Evolutionary conservation across 495 filamentous ascomycete species (phyloP).

Genomic region (Immersiella caudata): DNA sequence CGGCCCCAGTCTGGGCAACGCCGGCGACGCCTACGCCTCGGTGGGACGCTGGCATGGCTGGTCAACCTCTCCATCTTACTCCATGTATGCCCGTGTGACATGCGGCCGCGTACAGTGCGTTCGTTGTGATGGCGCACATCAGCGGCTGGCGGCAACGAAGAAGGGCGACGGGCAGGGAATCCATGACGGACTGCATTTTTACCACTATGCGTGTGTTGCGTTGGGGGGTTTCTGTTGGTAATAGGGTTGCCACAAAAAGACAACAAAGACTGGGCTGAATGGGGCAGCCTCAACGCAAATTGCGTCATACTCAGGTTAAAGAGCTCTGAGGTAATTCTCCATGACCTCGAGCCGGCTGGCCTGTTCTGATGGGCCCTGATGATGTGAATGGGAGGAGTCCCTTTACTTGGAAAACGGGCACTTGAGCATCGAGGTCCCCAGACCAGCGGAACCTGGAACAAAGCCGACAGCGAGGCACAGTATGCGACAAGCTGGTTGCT

Average conservation of each 20-base stretch:
- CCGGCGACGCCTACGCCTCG: conserved; percentile 2
- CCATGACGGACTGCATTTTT: background rate
- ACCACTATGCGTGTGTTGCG: background rate
- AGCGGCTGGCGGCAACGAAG: background rate
- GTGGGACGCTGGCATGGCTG: background rate
- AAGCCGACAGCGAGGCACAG: background rate
- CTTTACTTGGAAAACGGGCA: background rate
- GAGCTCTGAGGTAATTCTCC: conserved; percentile 21
- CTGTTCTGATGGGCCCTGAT: background rate
- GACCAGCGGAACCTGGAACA: background rate
- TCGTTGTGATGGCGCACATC: background rate
- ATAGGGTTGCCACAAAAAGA: conserved; percentile 28
- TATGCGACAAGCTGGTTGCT: background rate
- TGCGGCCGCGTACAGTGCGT: background rate
- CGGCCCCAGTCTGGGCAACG: conserved; percentile 5
- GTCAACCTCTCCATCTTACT: background rate
- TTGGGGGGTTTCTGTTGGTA: conserved; percentile 31
- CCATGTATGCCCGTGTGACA: background rate
- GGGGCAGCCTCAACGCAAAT: background rate
- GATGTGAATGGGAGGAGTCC: background rate
- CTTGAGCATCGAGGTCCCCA: background rate
- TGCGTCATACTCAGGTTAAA: conserved; percentile 25
- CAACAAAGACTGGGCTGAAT: conserved; percentile 6
- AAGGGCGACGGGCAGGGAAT: background rate
- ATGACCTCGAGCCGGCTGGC: background rate